Conservation (phyloP, 2,329 filamentous ascomycete species). For the Lecanicillium sp. region DNA sequence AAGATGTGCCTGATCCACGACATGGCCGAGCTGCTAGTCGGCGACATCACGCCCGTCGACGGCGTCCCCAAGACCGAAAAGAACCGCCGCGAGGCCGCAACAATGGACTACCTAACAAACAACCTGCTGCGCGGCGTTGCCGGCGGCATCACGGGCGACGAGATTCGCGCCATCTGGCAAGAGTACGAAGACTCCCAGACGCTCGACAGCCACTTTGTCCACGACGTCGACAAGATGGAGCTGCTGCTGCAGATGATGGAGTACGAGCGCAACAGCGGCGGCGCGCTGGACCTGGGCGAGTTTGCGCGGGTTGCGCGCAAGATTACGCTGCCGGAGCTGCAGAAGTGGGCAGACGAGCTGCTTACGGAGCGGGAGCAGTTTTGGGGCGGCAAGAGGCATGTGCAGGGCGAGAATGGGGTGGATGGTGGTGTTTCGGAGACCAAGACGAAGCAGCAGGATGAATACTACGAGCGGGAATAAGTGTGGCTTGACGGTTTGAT, state of each 20-base stretch:
- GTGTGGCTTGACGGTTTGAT: background rate
- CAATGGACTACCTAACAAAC: constrained; percentile 84
- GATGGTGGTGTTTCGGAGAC: constrained; percentile 26
- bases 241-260: constrained; percentile 91
- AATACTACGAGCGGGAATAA: constrained; percentile 34
- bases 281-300: constrained; percentile 69
- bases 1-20: constrained; percentile 96
- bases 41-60: constrained; percentile 93
- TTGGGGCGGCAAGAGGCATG: constrained; percentile 50
- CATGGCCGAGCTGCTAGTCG: constrained; percentile 92
- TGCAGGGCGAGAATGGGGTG: constrained; percentile 36
- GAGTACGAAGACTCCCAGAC: constrained; percentile 91
- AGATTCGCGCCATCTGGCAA: constrained; percentile 77
- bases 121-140: constrained; percentile 66
- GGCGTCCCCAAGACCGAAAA: constrained; percentile 81
- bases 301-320: constrained; percentile 71
- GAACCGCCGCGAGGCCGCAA: constrained; percentile 72
- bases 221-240: constrained; percentile 97
- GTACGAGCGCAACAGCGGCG: constrained; percentile 69
- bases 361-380: constrained; percentile 67
- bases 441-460: constrained; percentile 34
- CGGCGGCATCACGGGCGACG: constrained; percentile 57
- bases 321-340: constrained; percentile 69
- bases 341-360: constrained; percentile 69
- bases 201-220: constrained; percentile 78